Conservation (phyloP, 306 rosid species). For the Sesbania bispinosa region DNA sequence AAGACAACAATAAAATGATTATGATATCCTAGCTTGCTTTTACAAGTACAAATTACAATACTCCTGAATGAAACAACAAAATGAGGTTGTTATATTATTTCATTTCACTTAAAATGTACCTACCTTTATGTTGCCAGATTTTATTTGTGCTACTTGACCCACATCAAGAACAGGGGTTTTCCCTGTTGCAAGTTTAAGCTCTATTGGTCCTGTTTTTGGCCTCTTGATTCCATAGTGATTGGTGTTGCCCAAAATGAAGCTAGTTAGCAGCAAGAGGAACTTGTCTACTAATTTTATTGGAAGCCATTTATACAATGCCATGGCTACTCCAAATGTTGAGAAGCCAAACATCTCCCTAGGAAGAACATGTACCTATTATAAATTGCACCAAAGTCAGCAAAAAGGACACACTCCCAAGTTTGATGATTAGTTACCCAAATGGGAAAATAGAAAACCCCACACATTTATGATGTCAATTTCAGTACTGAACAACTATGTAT, state of each 20-base stretch:
- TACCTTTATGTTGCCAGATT: conserved; percentile 76
- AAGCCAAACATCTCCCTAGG: conserved; percentile 87
- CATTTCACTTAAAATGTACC: not conserved
- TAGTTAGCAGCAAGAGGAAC: conserved; percentile 48
- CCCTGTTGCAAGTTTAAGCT: conserved; percentile 80
- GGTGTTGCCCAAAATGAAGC: conserved; percentile 61
- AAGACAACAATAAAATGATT: not conserved
- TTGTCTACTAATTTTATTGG: conserved; percentile 72
- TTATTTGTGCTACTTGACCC: conserved; percentile 67
- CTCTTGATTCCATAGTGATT: conserved; percentile 72
- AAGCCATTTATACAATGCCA: conserved; percentile 68
- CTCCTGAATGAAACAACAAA: not conserved
- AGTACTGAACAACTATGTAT: not conserved
- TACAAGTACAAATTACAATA: too few relatives aligned
- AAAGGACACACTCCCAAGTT: conserved; percentile 3
- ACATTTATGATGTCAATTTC: conserved; percentile 13
- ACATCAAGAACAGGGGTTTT: conserved; percentile 93
- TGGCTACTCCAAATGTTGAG: conserved; percentile 81
- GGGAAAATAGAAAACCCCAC: not conserved
- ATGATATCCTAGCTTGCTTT: too few relatives aligned
- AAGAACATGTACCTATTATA: conserved; percentile 75
- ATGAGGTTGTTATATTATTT: not conserved
- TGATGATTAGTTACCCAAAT: conserved; percentile 19
- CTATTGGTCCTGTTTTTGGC: conserved; percentile 90
- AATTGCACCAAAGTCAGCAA: conserved; percentile 11